Base-by-base conservation (phyloP, 2,329 filamentous ascomycete species). In the Aureobasidium sp. region DNA sequence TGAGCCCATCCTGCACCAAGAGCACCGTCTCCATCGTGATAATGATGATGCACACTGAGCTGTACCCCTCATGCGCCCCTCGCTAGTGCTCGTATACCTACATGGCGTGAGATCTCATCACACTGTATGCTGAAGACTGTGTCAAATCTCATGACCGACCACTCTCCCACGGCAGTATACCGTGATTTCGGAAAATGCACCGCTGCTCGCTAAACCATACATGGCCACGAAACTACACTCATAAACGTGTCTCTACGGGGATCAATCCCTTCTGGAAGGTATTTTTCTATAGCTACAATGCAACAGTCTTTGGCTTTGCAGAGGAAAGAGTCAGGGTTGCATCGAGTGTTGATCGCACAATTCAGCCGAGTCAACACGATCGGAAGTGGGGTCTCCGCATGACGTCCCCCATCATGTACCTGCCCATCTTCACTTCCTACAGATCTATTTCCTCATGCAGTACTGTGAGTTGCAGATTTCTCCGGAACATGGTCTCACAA, bases 351-450 rank as follows among this genome's bases (percentile, higher is more conserved):
- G 27, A 51, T 51, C 27, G 12, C 51, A 41, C 51, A 29, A 55
- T 55, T 55, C 51, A 55, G 51, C 51, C 51, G 51, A 55, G 11
- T 55, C 36, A 55, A 55, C 17, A 31, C 37, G 51, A 36, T 55
- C 51, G 51, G 51, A 55, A 29, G 51, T 55, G 51, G 51, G 51
- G 51, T 55, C 51, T 45, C 53, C 53, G 39, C 53, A 57, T 57
- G 57, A 60, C 45, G 57, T 60, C n/a, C 17, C 15, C 31, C 29
- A 52, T 25, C 15, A n/a, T 60, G 57, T 60, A 17, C 57, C 57
- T 60, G 57, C 22, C 17, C 47, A 60, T 60, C 57, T 36, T 41
- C 44, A 51, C 34, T 20, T 60, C 47, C 25, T 39, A 36, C 57
- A 22, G 51, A 55, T 55, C 51, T 31, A 55, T 55, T 55, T 55